These are phyloP conservation scores for Avena sativa DNA, from an alignment of 176 grass and related monocot species.

Conservation along the genomic window DNA sequence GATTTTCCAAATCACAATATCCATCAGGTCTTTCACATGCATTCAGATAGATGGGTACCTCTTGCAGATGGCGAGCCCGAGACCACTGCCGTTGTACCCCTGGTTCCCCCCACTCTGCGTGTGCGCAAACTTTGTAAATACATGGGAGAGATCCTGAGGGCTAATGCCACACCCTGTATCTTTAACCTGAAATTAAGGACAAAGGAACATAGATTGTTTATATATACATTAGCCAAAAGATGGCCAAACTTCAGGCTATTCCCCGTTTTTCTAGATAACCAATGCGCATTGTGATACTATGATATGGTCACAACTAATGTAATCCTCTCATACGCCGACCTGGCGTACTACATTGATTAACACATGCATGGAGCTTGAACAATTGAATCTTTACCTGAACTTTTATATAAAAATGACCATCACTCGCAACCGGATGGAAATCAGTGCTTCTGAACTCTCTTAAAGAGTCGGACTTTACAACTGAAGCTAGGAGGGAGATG, in stretches of 20 bases:
- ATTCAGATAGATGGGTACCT: conserved; percentile 27
- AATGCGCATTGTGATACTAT: not conserved
- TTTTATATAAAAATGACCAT: conserved; percentile 64
- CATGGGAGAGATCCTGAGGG: not conserved
- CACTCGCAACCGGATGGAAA: conserved; percentile 49
- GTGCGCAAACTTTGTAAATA: conserved; percentile 22
- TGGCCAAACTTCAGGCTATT: not conserved
- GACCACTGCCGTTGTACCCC: conserved; percentile 2
- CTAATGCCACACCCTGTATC: conserved; percentile 15
- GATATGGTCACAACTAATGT: not conserved
- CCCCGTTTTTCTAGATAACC: not conserved
- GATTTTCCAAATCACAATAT: not conserved
- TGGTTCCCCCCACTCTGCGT: not conserved
- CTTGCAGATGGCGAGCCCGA: conserved; percentile 50
- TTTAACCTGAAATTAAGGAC: conserved; percentile 10
- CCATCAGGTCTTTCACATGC: not conserved
- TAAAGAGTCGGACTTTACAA: conserved; percentile 58
- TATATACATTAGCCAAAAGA: not conserved
- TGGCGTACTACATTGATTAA: not conserved
- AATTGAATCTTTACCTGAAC: conserved; percentile 54
- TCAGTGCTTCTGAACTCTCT: conserved; percentile 61
- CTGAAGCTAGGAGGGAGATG: conserved; percentile 52
- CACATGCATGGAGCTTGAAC: not conserved
- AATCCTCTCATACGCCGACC: not conserved
- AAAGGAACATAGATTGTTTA: not conserved